Evolutionary conservation across 176 grass and related monocot species (phyloP), one percentile per base, ranked within the genome.

Genomic region (Puccinellia tenuiflora): DNA sequence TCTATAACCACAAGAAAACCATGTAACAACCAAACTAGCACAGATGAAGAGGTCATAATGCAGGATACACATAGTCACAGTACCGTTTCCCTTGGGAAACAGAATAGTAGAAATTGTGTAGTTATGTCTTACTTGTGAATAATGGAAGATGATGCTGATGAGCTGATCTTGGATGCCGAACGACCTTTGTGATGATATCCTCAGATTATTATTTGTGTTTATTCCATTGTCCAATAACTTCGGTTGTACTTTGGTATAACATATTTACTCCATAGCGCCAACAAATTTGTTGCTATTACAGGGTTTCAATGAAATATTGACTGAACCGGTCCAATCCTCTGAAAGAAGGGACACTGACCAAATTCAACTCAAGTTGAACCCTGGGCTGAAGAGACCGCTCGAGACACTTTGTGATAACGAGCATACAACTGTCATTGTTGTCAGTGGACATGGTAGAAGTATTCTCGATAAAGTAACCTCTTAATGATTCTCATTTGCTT

Each of bases 281-380:
- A 7, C 6, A 21, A 66, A 5, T 9, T 5, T 66, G 63, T 66
- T 66, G 17, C 63, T 66, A 88, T 75, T 75, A 77, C 86, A 95
- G 96, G 96, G 96, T 64, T 98, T 95, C 71, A 93, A 95, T 80
- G 85, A 91, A 75, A 98, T 92, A 70, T 83, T 98, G 83, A 93
- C 90, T 55, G 92, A 98, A 45, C 91, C 87, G n/a, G 83, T 95
- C 13, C 92, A 98, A 79, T 93, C 92, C 1, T 90, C 67, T 46
- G 92, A 92, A 37, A 91, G 86, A 93, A 91, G 95, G 83, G 92
- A 86, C 24, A 92, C 88, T 47, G 90, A 95, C 60, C 96, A 98
- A 77, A 98, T 40, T 73, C 86, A 95, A 68, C 91, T 90, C 55
- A 98, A 98, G 81, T 88, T 98, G 89, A 85, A 98, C 70, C 87